Conservation (phyloP, 176 grass and related monocot species). For the Musa itinerans region DNA sequence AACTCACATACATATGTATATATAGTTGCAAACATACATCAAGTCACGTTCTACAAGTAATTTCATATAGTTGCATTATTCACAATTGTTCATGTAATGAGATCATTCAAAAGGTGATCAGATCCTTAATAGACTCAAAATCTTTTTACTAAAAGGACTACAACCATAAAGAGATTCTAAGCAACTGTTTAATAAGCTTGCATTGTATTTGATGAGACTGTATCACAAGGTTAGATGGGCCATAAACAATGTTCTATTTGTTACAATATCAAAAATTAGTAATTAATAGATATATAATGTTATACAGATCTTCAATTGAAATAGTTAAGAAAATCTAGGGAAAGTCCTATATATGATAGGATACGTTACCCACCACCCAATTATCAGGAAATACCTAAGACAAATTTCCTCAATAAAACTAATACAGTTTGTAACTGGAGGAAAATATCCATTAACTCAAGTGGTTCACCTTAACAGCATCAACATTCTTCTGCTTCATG, state of each 20-base stretch:
- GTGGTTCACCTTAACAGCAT: slow-evolving; percentile 73
- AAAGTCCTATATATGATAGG: background rate
- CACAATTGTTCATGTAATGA: background rate
- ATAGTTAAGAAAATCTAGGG: background rate
- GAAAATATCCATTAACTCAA: background rate
- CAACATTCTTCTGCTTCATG: slow-evolving; percentile 97
- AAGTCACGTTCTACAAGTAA: background rate
- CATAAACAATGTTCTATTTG: background rate
- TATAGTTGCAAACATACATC: too few relatives aligned
- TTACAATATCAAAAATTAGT: background rate
- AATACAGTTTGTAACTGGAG: background rate
- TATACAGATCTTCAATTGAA: background rate
- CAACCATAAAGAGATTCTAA: background rate
- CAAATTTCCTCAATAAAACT: background rate
- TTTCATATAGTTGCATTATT: background rate
- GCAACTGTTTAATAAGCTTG: background rate
- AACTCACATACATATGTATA: too few relatives aligned
- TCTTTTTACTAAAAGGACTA: background rate
- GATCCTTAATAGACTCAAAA: background rate
- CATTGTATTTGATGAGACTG: background rate
- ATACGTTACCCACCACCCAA: background rate
- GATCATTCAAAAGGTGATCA: background rate
- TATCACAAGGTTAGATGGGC: too few relatives aligned
- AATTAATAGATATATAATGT: background rate
- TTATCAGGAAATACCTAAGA: background rate